Evolutionary conservation across 2,329 filamentous ascomycete species (phyloP).

Genomic region (Fonsecaea monophora): DNA sequence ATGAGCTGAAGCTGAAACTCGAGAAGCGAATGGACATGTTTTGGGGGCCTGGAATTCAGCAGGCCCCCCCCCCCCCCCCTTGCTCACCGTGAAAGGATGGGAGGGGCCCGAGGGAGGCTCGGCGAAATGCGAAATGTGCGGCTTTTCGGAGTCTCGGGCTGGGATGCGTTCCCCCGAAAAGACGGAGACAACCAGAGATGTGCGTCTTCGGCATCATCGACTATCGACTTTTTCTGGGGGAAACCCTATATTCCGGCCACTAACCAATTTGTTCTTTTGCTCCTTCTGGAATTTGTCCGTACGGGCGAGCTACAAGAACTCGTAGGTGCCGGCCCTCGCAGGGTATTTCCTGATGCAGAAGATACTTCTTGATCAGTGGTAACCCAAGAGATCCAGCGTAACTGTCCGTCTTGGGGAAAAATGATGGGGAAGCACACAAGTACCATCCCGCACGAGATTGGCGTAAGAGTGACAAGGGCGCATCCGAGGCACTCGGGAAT

Average conservation of each 20-base stretch:
- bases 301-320: not conserved
- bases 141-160: not conserved
- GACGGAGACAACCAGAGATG: not conserved
- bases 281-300: not conserved
- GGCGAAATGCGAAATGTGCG: not conserved
- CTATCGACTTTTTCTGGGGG: not conserved
- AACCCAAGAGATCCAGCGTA: not conserved
- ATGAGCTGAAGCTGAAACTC: conserved; percentile 5
- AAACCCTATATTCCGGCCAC: not conserved
- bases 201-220: not conserved
- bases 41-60: conserved; percentile 5
- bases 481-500: not conserved
- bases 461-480: conserved; percentile 12
- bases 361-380: not conserved
- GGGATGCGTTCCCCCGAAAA: not conserved
- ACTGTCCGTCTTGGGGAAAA: not conserved
- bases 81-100: not conserved
- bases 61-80: not conserved
- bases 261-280: not conserved
- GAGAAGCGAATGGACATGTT: not conserved
- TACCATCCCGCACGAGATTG: conserved; percentile 15
- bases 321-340: not conserved
- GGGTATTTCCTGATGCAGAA: not conserved
- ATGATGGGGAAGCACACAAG: conserved; percentile 15
- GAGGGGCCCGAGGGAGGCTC: not conserved